Evolutionary conservation across 139 green algal species (phyloP).

Genomic region (Yamagishiella unicocca): DNA sequence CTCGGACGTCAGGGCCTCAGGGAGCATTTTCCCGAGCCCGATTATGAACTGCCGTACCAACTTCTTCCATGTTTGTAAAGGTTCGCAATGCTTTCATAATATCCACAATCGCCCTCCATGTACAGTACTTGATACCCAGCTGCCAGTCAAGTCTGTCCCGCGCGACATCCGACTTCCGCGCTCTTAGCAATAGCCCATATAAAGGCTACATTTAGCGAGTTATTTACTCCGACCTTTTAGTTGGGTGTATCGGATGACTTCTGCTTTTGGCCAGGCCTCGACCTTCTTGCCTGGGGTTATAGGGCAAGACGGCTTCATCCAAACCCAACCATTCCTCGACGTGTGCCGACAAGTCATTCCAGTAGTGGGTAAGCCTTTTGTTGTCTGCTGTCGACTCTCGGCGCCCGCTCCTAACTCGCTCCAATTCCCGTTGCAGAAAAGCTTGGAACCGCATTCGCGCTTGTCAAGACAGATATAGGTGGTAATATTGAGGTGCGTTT

Average conservation of each 20-base stretch:
- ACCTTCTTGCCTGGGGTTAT: slow-evolving; percentile 24
- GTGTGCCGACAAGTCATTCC: slow-evolving; percentile 67
- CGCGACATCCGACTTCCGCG: too few relatives aligned
- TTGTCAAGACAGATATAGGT: slow-evolving; percentile 78
- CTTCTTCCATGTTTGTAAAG: too few relatives aligned
- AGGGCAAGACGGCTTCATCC: slow-evolving; percentile 60
- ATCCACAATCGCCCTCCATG: too few relatives aligned
- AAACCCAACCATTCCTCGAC: slow-evolving; percentile 70
- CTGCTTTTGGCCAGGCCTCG: not conserved
- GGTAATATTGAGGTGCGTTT: slow-evolving; percentile 78
- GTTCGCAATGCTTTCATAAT: too few relatives aligned
- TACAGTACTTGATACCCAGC: too few relatives aligned
- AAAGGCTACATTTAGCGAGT: too few relatives aligned
- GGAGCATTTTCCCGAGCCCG: too few relatives aligned
- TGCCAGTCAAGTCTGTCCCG: too few relatives aligned
- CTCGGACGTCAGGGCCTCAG: too few relatives aligned
- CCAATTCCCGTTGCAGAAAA: slow-evolving; percentile 69
- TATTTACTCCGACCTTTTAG: too few relatives aligned
- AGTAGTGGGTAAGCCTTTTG: slow-evolving; percentile 65
- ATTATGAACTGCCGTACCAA: too few relatives aligned
- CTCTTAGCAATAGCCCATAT: too few relatives aligned
- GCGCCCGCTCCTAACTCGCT: not conserved
- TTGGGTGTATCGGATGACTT: not conserved
- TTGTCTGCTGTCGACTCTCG: not conserved
- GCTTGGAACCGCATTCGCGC: slow-evolving; percentile 72